Conservation (phyloP, 2,329 filamentous ascomycete species). For the Talaromyces sp. region DNA sequence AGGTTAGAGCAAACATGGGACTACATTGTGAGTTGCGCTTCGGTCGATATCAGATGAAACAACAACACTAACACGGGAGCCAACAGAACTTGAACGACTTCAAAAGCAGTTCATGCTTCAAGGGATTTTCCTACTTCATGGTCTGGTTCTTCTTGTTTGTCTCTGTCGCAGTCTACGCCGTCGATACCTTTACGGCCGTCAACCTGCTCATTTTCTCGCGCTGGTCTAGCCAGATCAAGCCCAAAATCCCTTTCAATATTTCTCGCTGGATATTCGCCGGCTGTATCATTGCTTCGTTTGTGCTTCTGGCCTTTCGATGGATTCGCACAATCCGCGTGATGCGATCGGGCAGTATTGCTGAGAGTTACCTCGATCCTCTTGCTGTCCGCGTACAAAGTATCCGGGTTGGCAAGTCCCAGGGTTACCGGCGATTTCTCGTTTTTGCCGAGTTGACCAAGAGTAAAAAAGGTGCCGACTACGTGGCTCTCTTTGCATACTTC, state of each 20-base stretch:
- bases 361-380: constrained; percentile 84
- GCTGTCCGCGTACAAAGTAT: constrained; percentile 81
- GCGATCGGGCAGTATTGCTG: constrained; percentile 75
- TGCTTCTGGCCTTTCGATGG: constrained; percentile 76
- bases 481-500: constrained; percentile 65
- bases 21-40: constrained; percentile 63
- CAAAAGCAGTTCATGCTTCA: constrained; percentile 72
- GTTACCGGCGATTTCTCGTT: constrained; percentile 86
- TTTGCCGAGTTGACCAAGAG: constrained; percentile 87
- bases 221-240: constrained; percentile 80
- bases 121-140: constrained; percentile 75
- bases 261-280: constrained; percentile 93
- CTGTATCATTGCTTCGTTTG: constrained; percentile 86
- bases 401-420: constrained; percentile 66
- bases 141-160: constrained; percentile 75
- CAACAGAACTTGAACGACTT: constrained; percentile 64
- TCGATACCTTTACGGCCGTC: constrained; percentile 90
- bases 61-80: background rate
- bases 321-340: constrained; percentile 76
- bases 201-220: constrained; percentile 83
- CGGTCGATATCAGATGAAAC: background rate
- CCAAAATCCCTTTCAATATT: constrained; percentile 68
- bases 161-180: constrained; percentile 77
- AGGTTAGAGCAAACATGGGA: constrained; percentile 89
- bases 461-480: constrained; percentile 83